Base-by-base conservation (phyloP, 2,329 filamentous ascomycete species). In the Shiraia bambusicola region DNA sequence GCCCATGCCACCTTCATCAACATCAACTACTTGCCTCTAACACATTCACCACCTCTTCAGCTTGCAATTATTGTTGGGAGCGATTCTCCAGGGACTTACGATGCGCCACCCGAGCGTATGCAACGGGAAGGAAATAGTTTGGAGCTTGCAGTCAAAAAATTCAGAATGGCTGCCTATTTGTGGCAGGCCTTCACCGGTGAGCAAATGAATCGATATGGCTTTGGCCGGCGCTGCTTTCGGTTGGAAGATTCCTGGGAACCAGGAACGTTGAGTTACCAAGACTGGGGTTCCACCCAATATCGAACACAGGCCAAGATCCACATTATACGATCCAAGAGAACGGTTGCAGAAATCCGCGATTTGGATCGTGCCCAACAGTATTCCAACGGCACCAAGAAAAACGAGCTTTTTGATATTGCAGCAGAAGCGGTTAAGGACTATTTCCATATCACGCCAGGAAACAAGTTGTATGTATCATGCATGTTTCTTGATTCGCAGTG, bases 131-230 rank as follows among this genome's bases (percentile, higher is more conserved):
- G 88, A 13, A 95, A 95, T 67, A 80, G 79, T 1, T 65, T 97
- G 26, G 84, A 91, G 9, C 82, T 81, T 6, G 93, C 93, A 0
- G 78, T 95, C 37, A 82, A 81, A 59, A 98, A 98, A 66, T 96
- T 93, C 65, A 82, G 91, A 50, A 96, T 95, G 87, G 86, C 90
- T 13, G 92, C 89, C 16, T 96, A 97, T 65, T 76, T 97, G 11
- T 97, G 93, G 91, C 93, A 98, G 66, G 89, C 91, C 6, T 97
- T 95, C 61, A 97, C 92, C 0, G 89, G 88, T 6, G 93, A 98
- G 67, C 91, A 97, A 66, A 97, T 97, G 92, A 86, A 82, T 66
- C 84, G 89, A 49, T 87, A 95, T 65, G 87, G 86, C 47, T 82
- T 97, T 54, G 90, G 91, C 8, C 81, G 92, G 44, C 83, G 92